Base-by-base conservation (phyloP, 768 basidiomycete genomes). In the Amanita pallidorosea region DNA sequence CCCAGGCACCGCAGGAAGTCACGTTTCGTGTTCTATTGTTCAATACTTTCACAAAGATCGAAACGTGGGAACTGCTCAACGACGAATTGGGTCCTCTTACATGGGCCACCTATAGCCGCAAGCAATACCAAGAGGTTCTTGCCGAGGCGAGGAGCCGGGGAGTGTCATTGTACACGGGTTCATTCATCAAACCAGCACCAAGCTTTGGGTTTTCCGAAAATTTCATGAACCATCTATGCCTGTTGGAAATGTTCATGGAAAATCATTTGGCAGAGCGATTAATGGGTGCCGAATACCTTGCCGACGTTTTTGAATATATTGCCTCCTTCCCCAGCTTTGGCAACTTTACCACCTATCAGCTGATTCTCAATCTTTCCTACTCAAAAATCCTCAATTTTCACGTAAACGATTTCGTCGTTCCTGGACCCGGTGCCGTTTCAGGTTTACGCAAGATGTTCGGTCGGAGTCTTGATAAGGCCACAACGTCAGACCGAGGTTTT, bases 381-480 rank as follows among this genome's bases (percentile, higher is more conserved):
- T 73, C 79, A 12, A 56, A 65, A 4, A 60, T 80, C 27, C 60
- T 86, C 51, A 73, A 80, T 57, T 88, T 80, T 57, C 77, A 79
- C 50, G 75, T 76, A 49, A 67, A 78, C 56, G 85, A 88, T 59
- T 85, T 88, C 58, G 83, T 85, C 43, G 68, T 83, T 36, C 68
- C 81, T 40, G 85, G 88, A 2, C 74, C 79, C 7, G 88, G 88
- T 2, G 77, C 84, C 1, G 65, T 66, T 37, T 79, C 77, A 23
- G 85, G 87, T 13, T 71, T 88, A n/a, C 61, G 56, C 53, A 83
- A 84, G 63, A 77, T 87, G 64, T 88, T 89, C 61, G 76, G 77
- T 11, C 40, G 61, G 20, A 63, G 57, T 54, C 60, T 77, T 49
- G 61, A 62, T 42, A 51, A 56, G 2, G 69, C 69, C 12, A 63